Evolutionary conservation across 2,329 filamentous ascomycete species (phyloP).

Genomic region (Colletotrichum liriopes): DNA sequence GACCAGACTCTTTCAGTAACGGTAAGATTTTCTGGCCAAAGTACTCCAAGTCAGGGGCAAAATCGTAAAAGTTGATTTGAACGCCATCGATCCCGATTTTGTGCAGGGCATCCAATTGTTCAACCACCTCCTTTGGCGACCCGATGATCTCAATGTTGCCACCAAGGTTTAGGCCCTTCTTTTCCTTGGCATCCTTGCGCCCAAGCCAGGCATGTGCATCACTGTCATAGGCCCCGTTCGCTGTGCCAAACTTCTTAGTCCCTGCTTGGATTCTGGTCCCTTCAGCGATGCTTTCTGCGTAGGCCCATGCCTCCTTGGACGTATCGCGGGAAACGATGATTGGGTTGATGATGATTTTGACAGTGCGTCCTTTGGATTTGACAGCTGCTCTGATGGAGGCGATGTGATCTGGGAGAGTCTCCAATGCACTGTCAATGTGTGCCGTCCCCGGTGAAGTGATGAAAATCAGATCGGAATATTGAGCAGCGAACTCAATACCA

Average conservation of each 20-base stretch:
- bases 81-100: slow-evolving; percentile 12
- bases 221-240: slow-evolving; percentile 5
- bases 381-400: slow-evolving; percentile 17
- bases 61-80: slow-evolving; percentile 27
- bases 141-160: slow-evolving; percentile 24
- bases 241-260: slow-evolving; percentile 16
- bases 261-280: slow-evolving; percentile 7
- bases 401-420: slow-evolving; percentile 22
- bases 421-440: slow-evolving; percentile 20
- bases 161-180: background rate
- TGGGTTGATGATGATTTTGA: slow-evolving; percentile 27
- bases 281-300: slow-evolving; percentile 14
- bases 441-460: slow-evolving; percentile 23
- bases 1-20: background rate
- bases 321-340: slow-evolving; percentile 18
- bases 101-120: slow-evolving; percentile 1
- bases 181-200: slow-evolving; percentile 2
- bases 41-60: slow-evolving; percentile 11
- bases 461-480: slow-evolving; percentile 21
- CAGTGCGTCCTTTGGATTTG: background rate
- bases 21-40: slow-evolving; percentile 14
- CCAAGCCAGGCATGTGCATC: slow-evolving; percentile 17
- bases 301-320: slow-evolving; percentile 11
- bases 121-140: slow-evolving; percentile 8
- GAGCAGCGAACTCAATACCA: slow-evolving; percentile 25